Conservation (phyloP, 495 filamentous ascomycete species). For the Podospora bellae-mahoneyi region DNA sequence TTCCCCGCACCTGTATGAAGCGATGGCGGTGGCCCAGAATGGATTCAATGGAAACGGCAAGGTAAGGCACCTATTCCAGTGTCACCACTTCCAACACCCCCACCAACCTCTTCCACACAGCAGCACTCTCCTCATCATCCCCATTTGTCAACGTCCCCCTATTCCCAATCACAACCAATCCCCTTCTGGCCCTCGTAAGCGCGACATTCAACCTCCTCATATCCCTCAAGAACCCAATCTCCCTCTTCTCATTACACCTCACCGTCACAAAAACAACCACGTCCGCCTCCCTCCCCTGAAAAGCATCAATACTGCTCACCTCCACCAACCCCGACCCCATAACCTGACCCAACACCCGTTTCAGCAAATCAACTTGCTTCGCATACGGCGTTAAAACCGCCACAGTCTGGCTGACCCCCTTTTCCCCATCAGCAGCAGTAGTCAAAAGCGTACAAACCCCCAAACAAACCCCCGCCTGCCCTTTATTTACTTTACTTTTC, state of each 20-base stretch:
- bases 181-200: slow-evolving; percentile 45
- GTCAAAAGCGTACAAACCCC: slow-evolving; percentile 5
- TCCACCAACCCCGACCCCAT: slow-evolving; percentile 22
- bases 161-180: slow-evolving; percentile 46
- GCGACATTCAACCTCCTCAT: slow-evolving; percentile 51
- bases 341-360: slow-evolving; percentile 23
- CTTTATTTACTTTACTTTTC: slow-evolving; percentile 47
- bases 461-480: slow-evolving; percentile 35
- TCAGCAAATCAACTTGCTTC: slow-evolving; percentile 40
- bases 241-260: slow-evolving; percentile 42
- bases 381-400: slow-evolving; percentile 46
- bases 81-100: background rate
- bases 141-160: background rate
- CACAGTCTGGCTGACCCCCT: background rate
- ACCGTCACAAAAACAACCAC: slow-evolving; percentile 51
- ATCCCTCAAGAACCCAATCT: slow-evolving; percentile 53
- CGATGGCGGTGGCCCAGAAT: too few relatives aligned
- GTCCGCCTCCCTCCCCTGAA: slow-evolving; percentile 52
- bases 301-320: slow-evolving; percentile 50
- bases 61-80: background rate
- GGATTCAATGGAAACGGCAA: too few relatives aligned
- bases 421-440: slow-evolving; percentile 1
- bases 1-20: too few relatives aligned
- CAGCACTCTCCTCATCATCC: slow-evolving; percentile 7
- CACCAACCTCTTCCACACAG: slow-evolving; percentile 1